phyloP scores from a whole-genome alignment of 352 stramenopile genomes.

The Plasmopara muralis region DNA sequence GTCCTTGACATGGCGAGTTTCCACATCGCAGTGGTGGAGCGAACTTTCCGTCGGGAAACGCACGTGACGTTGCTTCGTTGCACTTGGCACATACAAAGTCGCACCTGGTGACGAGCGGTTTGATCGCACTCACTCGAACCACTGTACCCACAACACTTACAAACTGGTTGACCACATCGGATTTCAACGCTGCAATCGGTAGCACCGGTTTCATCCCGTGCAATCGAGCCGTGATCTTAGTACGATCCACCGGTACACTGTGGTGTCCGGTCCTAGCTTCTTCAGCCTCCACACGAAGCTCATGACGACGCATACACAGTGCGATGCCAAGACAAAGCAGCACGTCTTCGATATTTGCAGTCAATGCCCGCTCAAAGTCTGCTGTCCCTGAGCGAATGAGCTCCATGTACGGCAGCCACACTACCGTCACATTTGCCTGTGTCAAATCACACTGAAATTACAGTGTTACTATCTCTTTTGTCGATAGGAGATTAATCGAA shows the following conservation, averaged over 20 bases:
- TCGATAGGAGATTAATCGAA: not conserved
- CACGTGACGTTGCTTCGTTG: constrained; percentile 52
- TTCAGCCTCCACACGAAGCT: constrained; percentile 48
- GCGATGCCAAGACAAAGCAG: constrained; percentile 59
- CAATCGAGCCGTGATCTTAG: constrained; percentile 55
- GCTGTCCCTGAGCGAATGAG: constrained; percentile 39
- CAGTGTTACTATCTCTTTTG: not conserved
- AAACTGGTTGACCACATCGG: constrained; percentile 72
- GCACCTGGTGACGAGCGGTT: constrained; percentile 77
- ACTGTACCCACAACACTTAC: constrained; percentile 67
- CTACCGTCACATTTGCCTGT: constrained; percentile 34
- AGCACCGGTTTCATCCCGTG: constrained; percentile 60
- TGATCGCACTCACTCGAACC: constrained; percentile 79
- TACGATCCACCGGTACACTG: constrained; percentile 35
- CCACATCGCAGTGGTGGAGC: constrained; percentile 55
- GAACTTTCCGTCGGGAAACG: constrained; percentile 82
- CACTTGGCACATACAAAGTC: constrained; percentile 85
- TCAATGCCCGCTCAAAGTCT: constrained; percentile 49
- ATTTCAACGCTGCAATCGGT: constrained; percentile 64
- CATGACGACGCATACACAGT: constrained; percentile 54
- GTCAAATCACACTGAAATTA: constrained; percentile 40
- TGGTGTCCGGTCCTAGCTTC: constrained; percentile 35
- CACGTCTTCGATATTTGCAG: constrained; percentile 52
- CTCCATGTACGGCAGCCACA: constrained; percentile 50
- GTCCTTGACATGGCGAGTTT: constrained; percentile 49